Percentiles rank a stretch among this genome's conserved stretches.
Conservation (phyloP, 805 yeast genomes). For the Candida cerambycidarum region DNA sequence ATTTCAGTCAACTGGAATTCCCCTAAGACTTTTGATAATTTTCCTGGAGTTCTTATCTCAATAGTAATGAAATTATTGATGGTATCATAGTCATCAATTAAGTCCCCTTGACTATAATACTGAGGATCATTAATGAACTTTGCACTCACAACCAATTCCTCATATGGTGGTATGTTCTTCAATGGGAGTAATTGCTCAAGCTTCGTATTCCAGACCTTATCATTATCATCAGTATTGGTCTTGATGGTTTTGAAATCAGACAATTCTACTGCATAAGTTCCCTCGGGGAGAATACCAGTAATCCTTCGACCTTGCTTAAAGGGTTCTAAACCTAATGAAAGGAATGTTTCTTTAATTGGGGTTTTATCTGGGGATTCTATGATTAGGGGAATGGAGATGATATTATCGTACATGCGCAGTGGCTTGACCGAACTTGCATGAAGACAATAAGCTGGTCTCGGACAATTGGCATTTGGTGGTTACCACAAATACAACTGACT, state of each 20-base stretch:
- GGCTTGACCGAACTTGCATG: too few relatives aligned
- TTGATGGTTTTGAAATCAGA: constrained; percentile 1
- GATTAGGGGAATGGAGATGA: constrained; percentile 10
- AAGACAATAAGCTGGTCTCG: too few relatives aligned
- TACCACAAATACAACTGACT: too few relatives aligned
- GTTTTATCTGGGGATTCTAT: constrained; percentile 12
- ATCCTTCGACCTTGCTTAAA: constrained; percentile 3
- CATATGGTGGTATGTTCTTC: background rate
- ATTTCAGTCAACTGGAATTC: constrained; percentile 20
- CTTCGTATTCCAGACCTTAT: constrained; percentile 19
- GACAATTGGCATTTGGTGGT: too few relatives aligned
- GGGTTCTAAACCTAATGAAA: constrained; percentile 6
- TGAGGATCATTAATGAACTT: constrained; percentile 24
- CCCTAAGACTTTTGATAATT: constrained; percentile 28
- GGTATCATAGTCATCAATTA: constrained; percentile 24
- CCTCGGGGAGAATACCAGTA: constrained; percentile 14
- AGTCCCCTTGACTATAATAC: constrained; percentile 22
- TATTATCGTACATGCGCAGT: constrained; percentile 10
- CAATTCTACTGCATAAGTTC: constrained; percentile 8
- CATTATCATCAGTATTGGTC: constrained; percentile 7
- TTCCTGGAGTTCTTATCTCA: constrained; percentile 22
- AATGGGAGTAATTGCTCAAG: constrained; percentile 22
- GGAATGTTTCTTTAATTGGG: constrained; percentile 9
- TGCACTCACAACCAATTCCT: constrained; percentile 7
- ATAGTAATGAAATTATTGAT: constrained; percentile 19